A percentile compares a stretch with the other conserved stretches of the same genome.
These are phyloP conservation scores for Rhynchosporium graminicola DNA, from an alignment of 2,329 filamentous ascomycete genomes.

Conservation along the genomic window DNA sequence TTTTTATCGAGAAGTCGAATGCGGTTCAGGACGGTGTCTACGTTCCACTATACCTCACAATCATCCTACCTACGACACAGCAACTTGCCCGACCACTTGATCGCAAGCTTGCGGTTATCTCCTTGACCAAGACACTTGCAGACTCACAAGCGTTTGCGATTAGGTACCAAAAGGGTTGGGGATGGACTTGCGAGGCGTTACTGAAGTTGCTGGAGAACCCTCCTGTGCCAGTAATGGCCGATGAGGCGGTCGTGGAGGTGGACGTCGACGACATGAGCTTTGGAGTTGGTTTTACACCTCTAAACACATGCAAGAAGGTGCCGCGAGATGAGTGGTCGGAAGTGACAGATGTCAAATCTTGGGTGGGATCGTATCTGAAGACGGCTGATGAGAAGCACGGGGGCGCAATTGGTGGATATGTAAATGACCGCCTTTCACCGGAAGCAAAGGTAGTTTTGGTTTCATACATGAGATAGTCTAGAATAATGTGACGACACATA, in stretches of 20 bases:
- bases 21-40: constrained; percentile 79
- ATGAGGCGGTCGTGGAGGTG: constrained; percentile 79
- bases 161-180: constrained; percentile 87
- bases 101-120: constrained; percentile 90
- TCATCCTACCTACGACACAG: constrained; percentile 87
- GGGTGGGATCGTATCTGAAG: constrained; percentile 68
- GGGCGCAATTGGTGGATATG: constrained; percentile 70
- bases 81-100: constrained; percentile 86
- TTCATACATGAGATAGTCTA: constrained; percentile 48
- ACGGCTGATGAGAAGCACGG: constrained; percentile 73
- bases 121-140: constrained; percentile 87
- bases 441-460: constrained; percentile 54
- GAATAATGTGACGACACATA: constrained; percentile 19
- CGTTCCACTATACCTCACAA: constrained; percentile 77
- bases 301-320: constrained; percentile 83
- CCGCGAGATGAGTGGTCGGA: constrained; percentile 83
- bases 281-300: constrained; percentile 87
- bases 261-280: constrained; percentile 96
- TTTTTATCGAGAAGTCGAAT: constrained; percentile 85
- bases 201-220: constrained; percentile 88
- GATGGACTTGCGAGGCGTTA: constrained; percentile 83
- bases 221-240: constrained; percentile 65
- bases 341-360: constrained; percentile 73
- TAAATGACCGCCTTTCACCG: constrained; percentile 67
- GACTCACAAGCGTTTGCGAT: constrained; percentile 82